Percentiles rank a stretch among this genome's conserved stretches.
phyloP scores from a whole-genome alignment of 2,329 filamentous ascomycete genomes.

The Penicillium polonicum region DNA sequence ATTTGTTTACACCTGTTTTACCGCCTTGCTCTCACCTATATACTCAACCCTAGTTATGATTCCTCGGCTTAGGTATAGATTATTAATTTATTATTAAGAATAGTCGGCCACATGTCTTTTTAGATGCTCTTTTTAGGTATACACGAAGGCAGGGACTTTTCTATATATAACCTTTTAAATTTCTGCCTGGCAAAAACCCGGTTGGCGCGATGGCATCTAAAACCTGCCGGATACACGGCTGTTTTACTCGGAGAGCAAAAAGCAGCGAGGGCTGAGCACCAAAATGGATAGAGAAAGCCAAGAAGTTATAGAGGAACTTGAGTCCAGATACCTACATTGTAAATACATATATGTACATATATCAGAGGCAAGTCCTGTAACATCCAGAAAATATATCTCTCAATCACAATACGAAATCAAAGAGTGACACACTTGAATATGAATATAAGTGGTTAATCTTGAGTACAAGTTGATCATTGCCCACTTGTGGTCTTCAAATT shows the following conservation, averaged over 20 bases:
- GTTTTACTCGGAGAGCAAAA: not conserved
- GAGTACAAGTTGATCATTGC: not conserved
- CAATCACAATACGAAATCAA: too few relatives aligned
- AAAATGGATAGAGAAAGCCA: not conserved
- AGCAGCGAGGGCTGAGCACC: not conserved
- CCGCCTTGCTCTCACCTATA: too few relatives aligned
- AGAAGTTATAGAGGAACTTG: not conserved
- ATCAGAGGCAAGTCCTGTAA: not conserved
- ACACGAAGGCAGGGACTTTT: too few relatives aligned
- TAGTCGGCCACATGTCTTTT: too few relatives aligned
- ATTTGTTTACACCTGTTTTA: too few relatives aligned
- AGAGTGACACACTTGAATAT: not conserved
- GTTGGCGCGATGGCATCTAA: too few relatives aligned
- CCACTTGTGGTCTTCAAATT: conserved; percentile 1
- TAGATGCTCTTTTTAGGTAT: too few relatives aligned
- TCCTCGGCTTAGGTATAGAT: too few relatives aligned
- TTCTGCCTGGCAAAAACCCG: too few relatives aligned
- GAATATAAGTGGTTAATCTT: not conserved
- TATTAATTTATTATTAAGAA: too few relatives aligned
- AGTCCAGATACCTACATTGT: not conserved
- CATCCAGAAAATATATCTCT: not conserved
- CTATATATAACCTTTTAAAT: too few relatives aligned
- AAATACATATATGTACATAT: not conserved
- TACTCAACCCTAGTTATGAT: too few relatives aligned
- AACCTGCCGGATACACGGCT: not conserved